Percentiles rank a stretch among this genome's conserved stretches.
Evolutionary conservation across 169 alveolate genomes (phyloP).

Genomic region (Plasmodium vivax): DNA sequence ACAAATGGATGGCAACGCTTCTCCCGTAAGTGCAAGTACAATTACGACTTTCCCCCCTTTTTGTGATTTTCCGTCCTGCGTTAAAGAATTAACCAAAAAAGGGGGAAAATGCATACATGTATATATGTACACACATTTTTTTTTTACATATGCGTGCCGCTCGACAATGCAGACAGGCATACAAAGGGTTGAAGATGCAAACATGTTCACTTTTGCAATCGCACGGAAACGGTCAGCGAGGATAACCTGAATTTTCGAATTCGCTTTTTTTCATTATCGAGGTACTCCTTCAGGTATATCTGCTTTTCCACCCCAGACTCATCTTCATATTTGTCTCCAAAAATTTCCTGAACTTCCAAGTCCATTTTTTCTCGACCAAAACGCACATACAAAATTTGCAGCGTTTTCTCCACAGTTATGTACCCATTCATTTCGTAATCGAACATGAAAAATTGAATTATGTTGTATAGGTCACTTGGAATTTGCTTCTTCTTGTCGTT

Average conservation of each 20-base stretch:
- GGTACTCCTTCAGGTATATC: conserved; percentile 38
- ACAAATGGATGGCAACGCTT: background rate
- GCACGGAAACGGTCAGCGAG: background rate
- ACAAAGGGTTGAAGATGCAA: background rate
- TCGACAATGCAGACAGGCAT: background rate
- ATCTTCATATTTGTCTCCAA: conserved; percentile 72
- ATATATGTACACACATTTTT: background rate
- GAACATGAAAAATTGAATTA: conserved; percentile 69
- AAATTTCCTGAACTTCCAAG: conserved; percentile 63
- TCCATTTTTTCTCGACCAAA: conserved; percentile 73
- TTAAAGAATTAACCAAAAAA: background rate
- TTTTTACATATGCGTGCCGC: background rate
- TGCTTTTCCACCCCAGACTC: conserved; percentile 68
- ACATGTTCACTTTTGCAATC: background rate
- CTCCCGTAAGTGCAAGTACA: background rate
- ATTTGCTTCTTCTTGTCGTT: conserved; percentile 66
- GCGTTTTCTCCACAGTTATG: conserved; percentile 69
- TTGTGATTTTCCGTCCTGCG: conserved; percentile 37
- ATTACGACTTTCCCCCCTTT: conserved; percentile 30
- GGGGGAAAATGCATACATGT: background rate
- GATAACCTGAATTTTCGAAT: conserved; percentile 54
- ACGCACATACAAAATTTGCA: conserved; percentile 70
- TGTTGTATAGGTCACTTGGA: conserved; percentile 68
- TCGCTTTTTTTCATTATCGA: conserved; percentile 61
- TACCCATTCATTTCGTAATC: conserved; percentile 74